Conservation (phyloP, 345 rosid species). For the Linum usitatissimum region DNA sequence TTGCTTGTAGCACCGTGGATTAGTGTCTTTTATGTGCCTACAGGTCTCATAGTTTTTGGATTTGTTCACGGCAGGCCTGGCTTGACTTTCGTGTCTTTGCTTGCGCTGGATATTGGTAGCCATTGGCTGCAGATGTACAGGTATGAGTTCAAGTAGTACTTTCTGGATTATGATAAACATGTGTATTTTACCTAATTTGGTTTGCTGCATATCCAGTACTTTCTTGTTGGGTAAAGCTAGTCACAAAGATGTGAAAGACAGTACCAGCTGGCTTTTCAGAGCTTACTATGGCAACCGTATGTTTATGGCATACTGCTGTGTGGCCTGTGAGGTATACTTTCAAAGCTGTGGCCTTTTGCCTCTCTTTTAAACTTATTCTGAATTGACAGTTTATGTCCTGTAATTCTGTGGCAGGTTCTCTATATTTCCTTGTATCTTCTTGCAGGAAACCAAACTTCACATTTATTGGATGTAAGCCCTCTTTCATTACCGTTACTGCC, state of each 20-base stretch:
- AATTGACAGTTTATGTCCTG: not conserved
- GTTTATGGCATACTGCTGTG: constrained; percentile 91
- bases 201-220: constrained; percentile 45
- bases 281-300: constrained; percentile 85
- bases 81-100: constrained; percentile 65
- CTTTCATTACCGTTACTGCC: constrained; percentile 1
- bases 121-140: constrained; percentile 98
- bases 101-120: constrained; percentile 82
- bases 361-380: not conserved
- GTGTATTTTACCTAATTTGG: not conserved
- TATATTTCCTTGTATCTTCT: constrained; percentile 66
- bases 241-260: constrained; percentile 93
- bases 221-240: constrained; percentile 77
- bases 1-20: not conserved
- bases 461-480: constrained; percentile 48
- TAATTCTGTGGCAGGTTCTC: constrained; percentile 45
- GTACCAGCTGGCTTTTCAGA: constrained; percentile 83
- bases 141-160: constrained; percentile 19
- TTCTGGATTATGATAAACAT: not conserved
- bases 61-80: constrained; percentile 59
- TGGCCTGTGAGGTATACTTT: constrained; percentile 76
- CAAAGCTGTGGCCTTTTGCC: not conserved
- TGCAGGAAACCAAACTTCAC: constrained; percentile 46
- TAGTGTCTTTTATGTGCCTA: not conserved
- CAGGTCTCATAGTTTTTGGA: constrained; percentile 1